These are phyloP conservation scores for Puccinia triticina DNA, from an alignment of 1,284 basidiomycete genomes.

Conservation along the genomic window DNA sequence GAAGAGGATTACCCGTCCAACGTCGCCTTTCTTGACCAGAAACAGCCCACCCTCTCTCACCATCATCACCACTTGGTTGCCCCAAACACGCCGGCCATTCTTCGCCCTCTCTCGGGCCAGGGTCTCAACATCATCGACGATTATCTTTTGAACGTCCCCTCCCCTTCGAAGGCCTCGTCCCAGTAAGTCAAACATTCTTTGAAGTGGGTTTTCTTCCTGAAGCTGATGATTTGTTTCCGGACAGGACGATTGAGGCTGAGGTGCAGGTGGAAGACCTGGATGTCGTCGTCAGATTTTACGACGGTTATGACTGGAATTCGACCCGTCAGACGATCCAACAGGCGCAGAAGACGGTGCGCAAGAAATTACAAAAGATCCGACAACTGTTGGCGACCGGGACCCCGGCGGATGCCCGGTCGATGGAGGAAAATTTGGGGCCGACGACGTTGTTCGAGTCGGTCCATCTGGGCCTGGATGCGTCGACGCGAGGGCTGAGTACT, in stretches of 20 bases:
- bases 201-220: too few relatives aligned
- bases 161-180: slow-evolving; percentile 15
- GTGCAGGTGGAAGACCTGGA: slow-evolving; percentile 66
- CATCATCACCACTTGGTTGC: neutral
- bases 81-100: slow-evolving; percentile 14
- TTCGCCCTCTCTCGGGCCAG: slow-evolving; percentile 4
- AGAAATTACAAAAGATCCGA: slow-evolving; percentile 82
- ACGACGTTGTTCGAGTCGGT: slow-evolving; percentile 84
- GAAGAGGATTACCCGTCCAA: slow-evolving; percentile 49
- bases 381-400: slow-evolving; percentile 94
- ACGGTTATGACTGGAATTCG: slow-evolving; percentile 88
- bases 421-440: slow-evolving; percentile 73
- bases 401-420: slow-evolving; percentile 71
- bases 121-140: slow-evolving; percentile 46
- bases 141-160: slow-evolving; percentile 14
- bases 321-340: slow-evolving; percentile 86
- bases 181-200: slow-evolving; percentile 35
- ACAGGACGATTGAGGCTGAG: slow-evolving; percentile 32
- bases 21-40: slow-evolving; percentile 31
- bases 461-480: slow-evolving; percentile 77
- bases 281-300: slow-evolving; percentile 74
- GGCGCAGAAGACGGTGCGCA: slow-evolving; percentile 82
- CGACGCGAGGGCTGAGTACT: slow-evolving; percentile 69
- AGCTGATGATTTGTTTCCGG: slow-evolving; percentile 9
- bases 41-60: neutral